phyloP scores from a whole-genome alignment of 1,284 basidiomycete genomes.

The Irpex sp. region DNA sequence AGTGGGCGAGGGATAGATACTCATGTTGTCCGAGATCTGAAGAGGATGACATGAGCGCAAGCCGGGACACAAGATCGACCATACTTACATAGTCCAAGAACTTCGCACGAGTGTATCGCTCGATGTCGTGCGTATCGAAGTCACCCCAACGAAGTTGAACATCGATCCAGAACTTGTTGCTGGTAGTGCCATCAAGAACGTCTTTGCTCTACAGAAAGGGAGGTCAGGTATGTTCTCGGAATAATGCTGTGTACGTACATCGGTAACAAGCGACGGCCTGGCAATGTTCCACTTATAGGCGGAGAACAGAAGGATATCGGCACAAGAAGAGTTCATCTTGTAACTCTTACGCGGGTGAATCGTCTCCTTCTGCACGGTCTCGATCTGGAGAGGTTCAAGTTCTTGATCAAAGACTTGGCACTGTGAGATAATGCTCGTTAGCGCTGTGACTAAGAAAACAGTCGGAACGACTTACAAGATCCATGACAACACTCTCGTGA shows the following conservation, averaged over 20 bases:
- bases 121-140: conserved; percentile 98
- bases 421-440: conserved; percentile 25
- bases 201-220: conserved; percentile 71
- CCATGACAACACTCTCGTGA: conserved; percentile 94
- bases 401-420: conserved; percentile 99
- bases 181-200: conserved; percentile 93
- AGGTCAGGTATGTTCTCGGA: conserved; percentile 1
- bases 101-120: conserved; percentile 96
- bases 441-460: neutral
- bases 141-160: conserved; percentile 99
- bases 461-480: conserved; percentile 58
- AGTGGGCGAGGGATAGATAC: conserved; percentile 97
- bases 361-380: conserved; percentile 99
- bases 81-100: conserved; percentile 87
- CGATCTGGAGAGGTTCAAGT: conserved; percentile 96
- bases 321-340: conserved; percentile 99
- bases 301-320: conserved; percentile 96
- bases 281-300: conserved; percentile 99
- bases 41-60: conserved; percentile 2
- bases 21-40: conserved; percentile 90
- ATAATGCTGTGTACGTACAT: conserved; percentile 49
- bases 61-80: conserved; percentile 7
- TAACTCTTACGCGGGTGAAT: conserved; percentile 99
- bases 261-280: conserved; percentile 92
- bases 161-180: conserved; percentile 99